These are phyloP conservation scores for Dendrocalamus sinicus DNA, from an alignment of 176 grass and related monocot species.

Conservation along the genomic window DNA sequence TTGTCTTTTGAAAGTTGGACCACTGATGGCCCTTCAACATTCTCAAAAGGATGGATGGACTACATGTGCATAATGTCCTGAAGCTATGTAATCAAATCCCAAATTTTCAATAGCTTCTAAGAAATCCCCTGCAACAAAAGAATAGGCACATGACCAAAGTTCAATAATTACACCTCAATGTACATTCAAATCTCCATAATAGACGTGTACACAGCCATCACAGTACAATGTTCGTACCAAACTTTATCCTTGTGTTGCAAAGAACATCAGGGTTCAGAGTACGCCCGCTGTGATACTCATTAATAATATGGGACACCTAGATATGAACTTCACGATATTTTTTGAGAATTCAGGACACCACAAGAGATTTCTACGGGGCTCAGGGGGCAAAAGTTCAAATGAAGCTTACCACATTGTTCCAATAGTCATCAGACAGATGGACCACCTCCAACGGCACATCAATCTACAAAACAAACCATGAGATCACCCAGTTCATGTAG, in stretches of 20 bases:
- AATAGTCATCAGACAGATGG: conserved; percentile 93
- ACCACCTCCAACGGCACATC: conserved; percentile 87
- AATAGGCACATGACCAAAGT: neutral
- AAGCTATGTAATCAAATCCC: conserved; percentile 94
- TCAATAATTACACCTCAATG: neutral
- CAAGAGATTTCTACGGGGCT: neutral
- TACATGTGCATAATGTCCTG: conserved; percentile 94
- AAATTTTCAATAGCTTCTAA: conserved; percentile 76
- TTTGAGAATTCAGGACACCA: conserved; percentile 13
- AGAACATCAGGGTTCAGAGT: conserved; percentile 97
- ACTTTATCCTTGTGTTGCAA: conserved; percentile 98
- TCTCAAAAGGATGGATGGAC: conserved; percentile 54
- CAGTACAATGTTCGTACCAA: conserved; percentile 57
- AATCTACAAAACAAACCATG: conserved; percentile 52
- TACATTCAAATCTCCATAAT: conserved; percentile 9
- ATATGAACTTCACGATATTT: conserved; percentile 43
- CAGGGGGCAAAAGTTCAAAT: neutral
- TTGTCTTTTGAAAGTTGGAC: conserved; percentile 84
- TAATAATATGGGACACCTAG: conserved; percentile 96
- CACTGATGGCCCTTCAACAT: conserved; percentile 48
- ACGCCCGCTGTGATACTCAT: conserved; percentile 73
- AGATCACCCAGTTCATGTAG: neutral
- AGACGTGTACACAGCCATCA: neutral
- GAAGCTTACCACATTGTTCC: conserved; percentile 89
- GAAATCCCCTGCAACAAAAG: conserved; percentile 70